Conservation (phyloP, 208 protist genomes). For the Leishmania amazonensis region DNA sequence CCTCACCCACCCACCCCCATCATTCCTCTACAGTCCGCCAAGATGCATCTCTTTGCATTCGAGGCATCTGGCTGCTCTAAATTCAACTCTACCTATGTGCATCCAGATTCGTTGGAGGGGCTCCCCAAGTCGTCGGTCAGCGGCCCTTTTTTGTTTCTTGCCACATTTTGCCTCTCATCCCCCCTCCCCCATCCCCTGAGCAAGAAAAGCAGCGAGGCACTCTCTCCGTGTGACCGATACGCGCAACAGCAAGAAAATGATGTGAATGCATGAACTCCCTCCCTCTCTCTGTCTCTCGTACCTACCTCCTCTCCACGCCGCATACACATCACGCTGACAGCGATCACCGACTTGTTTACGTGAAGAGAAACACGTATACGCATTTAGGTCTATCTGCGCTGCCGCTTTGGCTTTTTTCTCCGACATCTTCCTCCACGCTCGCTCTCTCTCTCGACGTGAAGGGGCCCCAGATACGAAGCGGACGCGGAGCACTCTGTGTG, state of each 20-base stretch:
- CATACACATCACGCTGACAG: not conserved
- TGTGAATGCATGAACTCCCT: too few species aligned
- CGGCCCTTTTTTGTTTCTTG: not conserved
- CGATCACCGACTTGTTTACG: not conserved
- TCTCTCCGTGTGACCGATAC: not conserved
- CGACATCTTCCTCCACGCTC: not conserved
- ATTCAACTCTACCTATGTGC: not conserved
- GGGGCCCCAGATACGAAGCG: not conserved
- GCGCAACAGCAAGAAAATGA: not conserved
- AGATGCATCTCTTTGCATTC: not conserved
- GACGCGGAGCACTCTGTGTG: not conserved
- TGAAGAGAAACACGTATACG: not conserved
- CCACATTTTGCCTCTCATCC: not conserved
- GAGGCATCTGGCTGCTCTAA: not conserved
- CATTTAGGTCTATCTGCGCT: not conserved
- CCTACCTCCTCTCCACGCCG: not conserved
- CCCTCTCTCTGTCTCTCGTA: not conserved
- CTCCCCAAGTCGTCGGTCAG: not conserved
- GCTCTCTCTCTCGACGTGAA: conserved; percentile 1
- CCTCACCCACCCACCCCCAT: not conserved
- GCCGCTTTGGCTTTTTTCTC: conserved; percentile 7
- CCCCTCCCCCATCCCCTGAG: not conserved
- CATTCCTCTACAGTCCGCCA: not conserved
- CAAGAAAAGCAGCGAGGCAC: not conserved
- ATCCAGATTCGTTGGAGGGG: not conserved